Evolutionary conservation across 2,329 filamentous ascomycete species (phyloP).

Genomic region (Aureobasidium lini): DNA sequence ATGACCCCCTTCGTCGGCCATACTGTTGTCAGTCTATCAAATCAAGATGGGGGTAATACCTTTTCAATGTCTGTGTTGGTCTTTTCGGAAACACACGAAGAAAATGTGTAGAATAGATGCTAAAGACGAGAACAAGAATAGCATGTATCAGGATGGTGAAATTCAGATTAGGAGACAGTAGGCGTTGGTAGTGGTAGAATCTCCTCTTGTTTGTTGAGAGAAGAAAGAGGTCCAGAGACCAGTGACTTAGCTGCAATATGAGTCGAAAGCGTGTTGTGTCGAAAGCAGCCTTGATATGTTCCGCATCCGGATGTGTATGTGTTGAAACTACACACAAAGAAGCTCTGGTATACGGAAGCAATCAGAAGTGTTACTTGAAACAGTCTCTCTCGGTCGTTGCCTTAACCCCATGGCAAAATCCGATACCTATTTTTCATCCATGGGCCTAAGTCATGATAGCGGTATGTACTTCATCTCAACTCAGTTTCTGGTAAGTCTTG

Average conservation of each 20-base stretch:
- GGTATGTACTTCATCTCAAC: no score
- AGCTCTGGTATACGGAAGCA: not conserved
- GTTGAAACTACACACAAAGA: conserved; percentile 4
- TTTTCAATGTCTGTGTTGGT: not conserved
- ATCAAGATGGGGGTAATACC: not conserved
- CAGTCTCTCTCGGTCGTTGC: not conserved
- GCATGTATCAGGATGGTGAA: not conserved
- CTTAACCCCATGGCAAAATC: not conserved
- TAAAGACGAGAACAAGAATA: not conserved
- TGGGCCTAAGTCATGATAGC: no score
- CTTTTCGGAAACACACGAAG: not conserved
- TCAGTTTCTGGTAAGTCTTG: no score
- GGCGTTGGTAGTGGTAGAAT: not conserved
- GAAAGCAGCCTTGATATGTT: not conserved
- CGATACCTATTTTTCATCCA: not conserved
- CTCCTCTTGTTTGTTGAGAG: not conserved
- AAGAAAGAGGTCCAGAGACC: not conserved
- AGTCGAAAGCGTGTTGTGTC: conserved; percentile 4
- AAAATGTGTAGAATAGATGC: not conserved
- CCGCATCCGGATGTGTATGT: conserved; percentile 13
- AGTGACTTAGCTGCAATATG: not conserved
- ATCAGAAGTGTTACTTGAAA: not conserved
- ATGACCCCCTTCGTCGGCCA: not conserved
- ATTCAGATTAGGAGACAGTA: not conserved
- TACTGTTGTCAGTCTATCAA: not conserved